phyloP scores from a whole-genome alignment of 2,329 filamentous ascomycete genomes.

The Arthrinium phaeospermum region DNA sequence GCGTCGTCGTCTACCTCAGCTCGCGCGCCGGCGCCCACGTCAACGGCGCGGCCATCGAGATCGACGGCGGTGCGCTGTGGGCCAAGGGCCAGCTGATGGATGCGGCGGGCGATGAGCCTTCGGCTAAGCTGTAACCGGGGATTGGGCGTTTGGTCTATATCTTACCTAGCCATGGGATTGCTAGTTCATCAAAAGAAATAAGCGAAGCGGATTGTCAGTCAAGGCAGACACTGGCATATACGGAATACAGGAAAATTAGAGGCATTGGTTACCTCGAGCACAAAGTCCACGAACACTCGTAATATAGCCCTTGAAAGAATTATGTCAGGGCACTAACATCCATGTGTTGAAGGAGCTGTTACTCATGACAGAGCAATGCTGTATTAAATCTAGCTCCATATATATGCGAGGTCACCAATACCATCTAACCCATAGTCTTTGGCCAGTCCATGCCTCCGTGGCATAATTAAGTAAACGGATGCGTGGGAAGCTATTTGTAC shows the following conservation, averaged over 20 bases:
- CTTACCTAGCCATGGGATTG: neutral
- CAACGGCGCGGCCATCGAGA: constrained; percentile 71
- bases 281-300: neutral
- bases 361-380: neutral
- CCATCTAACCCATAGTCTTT: neutral
- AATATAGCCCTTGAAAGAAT: neutral
- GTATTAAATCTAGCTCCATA: neutral
- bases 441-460: neutral
- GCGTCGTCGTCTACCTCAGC: constrained; percentile 74
- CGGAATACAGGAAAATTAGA: neutral
- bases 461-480: neutral
- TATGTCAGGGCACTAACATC: neutral
- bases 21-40: constrained; percentile 72
- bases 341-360: neutral
- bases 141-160: neutral
- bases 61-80: constrained; percentile 73
- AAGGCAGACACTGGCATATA: neutral
- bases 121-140: constrained; percentile 31
- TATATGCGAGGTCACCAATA: neutral
- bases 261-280: neutral
- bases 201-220: neutral
- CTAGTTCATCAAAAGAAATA: neutral
- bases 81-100: constrained; percentile 49
- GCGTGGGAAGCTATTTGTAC: neutral
- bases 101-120: constrained; percentile 28